Evolutionary conservation across 768 basidiomycete genomes (phyloP).

Genomic region (Xerocomus brunneocitrinus): DNA sequence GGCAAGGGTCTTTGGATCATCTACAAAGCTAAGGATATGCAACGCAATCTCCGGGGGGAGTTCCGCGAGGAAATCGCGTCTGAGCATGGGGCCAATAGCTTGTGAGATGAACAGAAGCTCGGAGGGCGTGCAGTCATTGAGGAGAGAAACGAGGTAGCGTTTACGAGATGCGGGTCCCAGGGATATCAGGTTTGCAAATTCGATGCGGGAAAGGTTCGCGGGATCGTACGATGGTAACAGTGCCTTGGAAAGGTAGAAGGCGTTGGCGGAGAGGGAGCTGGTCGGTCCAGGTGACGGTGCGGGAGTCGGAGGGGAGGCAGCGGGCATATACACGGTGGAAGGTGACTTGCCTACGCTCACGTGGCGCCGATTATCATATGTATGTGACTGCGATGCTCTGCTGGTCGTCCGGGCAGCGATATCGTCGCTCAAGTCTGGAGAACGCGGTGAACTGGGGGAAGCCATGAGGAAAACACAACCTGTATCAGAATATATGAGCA

Average conservation of each 20-base stretch:
- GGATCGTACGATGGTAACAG: slow-evolving; percentile 17
- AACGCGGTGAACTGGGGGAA: slow-evolving; percentile 4
- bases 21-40: slow-evolving; percentile 70
- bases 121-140: slow-evolving; percentile 50
- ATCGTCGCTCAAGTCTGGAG: slow-evolving; percentile 12
- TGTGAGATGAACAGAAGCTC: slow-evolving; percentile 67
- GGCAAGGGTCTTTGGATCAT: slow-evolving; percentile 67
- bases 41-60: slow-evolving; percentile 69
- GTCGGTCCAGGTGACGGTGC: slow-evolving; percentile 55
- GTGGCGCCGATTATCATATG: slow-evolving; percentile 14
- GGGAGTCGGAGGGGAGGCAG: slow-evolving; percentile 56
- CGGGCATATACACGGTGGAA: slow-evolving; percentile 46
- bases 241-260: slow-evolving; percentile 18
- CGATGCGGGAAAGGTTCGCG: slow-evolving; percentile 26
- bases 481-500: background rate
- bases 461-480: slow-evolving; percentile 5
- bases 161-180: slow-evolving; percentile 42
- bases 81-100: slow-evolving; percentile 59
- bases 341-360: slow-evolving; percentile 15
- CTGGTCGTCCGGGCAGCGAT: background rate
- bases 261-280: slow-evolving; percentile 41
- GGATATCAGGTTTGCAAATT: slow-evolving; percentile 30
- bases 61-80: slow-evolving; percentile 54
- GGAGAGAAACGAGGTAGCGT: slow-evolving; percentile 47
- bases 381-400: slow-evolving; percentile 11